Conservation (phyloP, 2,329 filamentous ascomycete genomes). For the Aureobasidium sp. region DNA sequence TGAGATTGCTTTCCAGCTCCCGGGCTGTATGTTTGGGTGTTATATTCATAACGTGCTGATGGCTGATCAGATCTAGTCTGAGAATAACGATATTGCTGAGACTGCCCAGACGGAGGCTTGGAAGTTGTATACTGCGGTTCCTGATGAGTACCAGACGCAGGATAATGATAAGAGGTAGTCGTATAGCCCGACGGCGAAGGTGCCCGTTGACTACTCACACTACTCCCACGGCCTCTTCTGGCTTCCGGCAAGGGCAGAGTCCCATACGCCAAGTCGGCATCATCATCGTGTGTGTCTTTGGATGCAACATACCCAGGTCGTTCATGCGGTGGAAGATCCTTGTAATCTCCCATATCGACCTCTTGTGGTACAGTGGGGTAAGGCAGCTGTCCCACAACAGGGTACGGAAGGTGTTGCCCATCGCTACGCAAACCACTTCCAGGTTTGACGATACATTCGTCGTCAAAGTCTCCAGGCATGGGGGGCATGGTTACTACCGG, state of each 20-base stretch:
- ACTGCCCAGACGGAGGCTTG: background rate
- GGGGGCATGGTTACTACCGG: constrained; percentile 16
- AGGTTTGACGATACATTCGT: constrained; percentile 1
- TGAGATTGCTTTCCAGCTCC: background rate
- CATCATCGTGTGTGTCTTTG: constrained; percentile 19
- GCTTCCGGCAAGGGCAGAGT: background rate
- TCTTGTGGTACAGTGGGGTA: constrained; percentile 25
- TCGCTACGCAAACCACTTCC: background rate
- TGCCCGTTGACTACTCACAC: background rate
- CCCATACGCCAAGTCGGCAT: constrained; percentile 29
- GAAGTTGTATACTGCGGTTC: background rate
- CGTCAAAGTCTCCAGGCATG: constrained; percentile 32
- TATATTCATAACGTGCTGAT: constrained; percentile 38
- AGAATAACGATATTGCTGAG: background rate
- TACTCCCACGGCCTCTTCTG: background rate
- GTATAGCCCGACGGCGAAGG: background rate
- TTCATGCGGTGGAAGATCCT: constrained; percentile 38
- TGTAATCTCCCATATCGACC: constrained; percentile 39
- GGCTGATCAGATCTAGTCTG: constrained; percentile 13
- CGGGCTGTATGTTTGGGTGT: constrained; percentile 28
- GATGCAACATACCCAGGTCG: constrained; percentile 22
- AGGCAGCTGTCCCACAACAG: constrained; percentile 18
- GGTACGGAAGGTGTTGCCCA: constrained; percentile 14
- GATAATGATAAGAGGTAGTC: background rate
- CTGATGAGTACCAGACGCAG: background rate